phyloP scores from a whole-genome alignment of 129 eudicot genomes.

The Pseudognaphalium luteoalbum region DNA sequence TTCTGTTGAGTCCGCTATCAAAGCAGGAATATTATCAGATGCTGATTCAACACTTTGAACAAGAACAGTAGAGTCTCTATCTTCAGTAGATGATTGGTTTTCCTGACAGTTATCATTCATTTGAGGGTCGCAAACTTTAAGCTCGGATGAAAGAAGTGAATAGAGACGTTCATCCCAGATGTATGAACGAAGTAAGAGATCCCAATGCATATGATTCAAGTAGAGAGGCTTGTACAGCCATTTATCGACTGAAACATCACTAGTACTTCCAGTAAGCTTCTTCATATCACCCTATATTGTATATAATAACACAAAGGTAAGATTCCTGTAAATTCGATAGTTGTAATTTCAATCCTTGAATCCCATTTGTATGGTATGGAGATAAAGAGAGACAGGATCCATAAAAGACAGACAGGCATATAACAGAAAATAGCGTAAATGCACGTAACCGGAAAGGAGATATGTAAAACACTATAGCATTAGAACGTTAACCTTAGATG shows the following conservation, averaged over 20 bases:
- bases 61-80: constrained; percentile 25
- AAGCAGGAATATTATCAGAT: constrained; percentile 24
- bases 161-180: constrained; percentile 79
- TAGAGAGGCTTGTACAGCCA: constrained; percentile 52
- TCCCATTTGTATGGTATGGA: neutral
- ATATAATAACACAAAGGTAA: neutral
- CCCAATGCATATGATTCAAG: constrained; percentile 66
- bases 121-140: constrained; percentile 25
- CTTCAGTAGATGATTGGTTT: constrained; percentile 24
- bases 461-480: neutral
- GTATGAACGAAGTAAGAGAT: constrained; percentile 66
- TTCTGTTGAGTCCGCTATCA: constrained; percentile 8
- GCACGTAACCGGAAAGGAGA: neutral
- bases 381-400: neutral
- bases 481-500: neutral
- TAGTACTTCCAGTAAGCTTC: constrained; percentile 33
- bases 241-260: constrained; percentile 22
- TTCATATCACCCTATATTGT: constrained; percentile 51
- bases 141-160: constrained; percentile 60
- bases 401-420: neutral
- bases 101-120: constrained; percentile 12
- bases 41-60: constrained; percentile 23
- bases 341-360: neutral
- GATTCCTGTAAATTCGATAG: neutral
- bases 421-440: neutral